Conservation (phyloP, 495 filamentous ascomycete genomes). For the Astrocystis sublimbata region DNA sequence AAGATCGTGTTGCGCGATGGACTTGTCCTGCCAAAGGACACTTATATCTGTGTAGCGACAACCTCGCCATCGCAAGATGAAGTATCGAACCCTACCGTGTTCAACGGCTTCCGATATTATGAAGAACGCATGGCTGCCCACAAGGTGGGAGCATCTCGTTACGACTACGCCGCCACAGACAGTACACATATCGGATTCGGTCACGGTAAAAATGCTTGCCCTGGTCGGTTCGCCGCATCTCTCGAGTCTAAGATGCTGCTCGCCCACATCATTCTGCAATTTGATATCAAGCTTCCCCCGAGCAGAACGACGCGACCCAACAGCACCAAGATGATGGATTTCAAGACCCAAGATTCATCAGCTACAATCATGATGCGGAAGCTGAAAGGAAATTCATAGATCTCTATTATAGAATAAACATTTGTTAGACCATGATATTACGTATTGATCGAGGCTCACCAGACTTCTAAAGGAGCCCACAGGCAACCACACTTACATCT, state of each 20-base stretch:
- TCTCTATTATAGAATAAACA: not conserved
- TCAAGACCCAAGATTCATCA: not conserved
- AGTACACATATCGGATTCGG: not conserved
- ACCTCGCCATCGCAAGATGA: not conserved
- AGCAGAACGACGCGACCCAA: not conserved
- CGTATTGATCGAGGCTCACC: not conserved
- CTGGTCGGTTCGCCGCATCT: not conserved
- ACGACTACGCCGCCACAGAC: not conserved
- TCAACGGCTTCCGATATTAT: not conserved
- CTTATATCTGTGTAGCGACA: not conserved
- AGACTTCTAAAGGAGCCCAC: not conserved
- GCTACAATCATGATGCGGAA: not conserved
- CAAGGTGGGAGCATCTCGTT: not conserved
- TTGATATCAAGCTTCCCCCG: not conserved
- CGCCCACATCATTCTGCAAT: slow-evolving; percentile 3
- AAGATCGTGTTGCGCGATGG: not conserved
- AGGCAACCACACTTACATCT: not conserved
- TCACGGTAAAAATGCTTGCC: not conserved
- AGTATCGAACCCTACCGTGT: not conserved
- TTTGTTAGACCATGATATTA: not conserved
- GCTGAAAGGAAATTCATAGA: not conserved
- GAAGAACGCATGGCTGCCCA: not conserved
- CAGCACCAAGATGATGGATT: not conserved
- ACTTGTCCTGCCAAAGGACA: not conserved
- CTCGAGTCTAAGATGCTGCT: slow-evolving; percentile 3